Conservation (phyloP, 495 filamentous ascomycete genomes). For the Podospora bellae-mahoneyi region DNA sequence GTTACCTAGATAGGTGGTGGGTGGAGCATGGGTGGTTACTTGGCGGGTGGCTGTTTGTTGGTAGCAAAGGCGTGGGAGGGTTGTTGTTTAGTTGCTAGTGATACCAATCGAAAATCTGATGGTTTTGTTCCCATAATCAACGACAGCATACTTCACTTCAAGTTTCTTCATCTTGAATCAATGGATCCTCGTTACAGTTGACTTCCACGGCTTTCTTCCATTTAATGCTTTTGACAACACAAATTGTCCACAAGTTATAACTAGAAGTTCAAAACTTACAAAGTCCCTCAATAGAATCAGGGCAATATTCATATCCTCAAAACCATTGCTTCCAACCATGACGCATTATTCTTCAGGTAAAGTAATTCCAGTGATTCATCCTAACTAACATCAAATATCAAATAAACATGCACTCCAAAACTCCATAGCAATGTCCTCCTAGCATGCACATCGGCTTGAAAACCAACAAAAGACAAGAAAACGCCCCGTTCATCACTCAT, state of each 20-base stretch:
- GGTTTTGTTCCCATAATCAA: not conserved
- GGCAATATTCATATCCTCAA: too few species aligned
- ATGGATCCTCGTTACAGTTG: too few species aligned
- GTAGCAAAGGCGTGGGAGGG: not conserved
- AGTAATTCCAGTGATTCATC: not conserved
- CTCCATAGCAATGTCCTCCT: not conserved
- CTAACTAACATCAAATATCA: not conserved
- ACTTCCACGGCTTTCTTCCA: too few species aligned
- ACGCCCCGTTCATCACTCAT: conserved; percentile 9
- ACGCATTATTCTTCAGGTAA: too few species aligned
- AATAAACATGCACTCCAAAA: not conserved
- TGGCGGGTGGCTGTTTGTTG: not conserved
- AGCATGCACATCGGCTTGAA: not conserved
- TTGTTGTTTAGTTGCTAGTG: not conserved
- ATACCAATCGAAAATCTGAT: not conserved
- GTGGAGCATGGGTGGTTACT: not conserved
- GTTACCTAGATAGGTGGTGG: not conserved
- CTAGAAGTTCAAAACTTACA: too few species aligned
- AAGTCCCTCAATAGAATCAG: too few species aligned
- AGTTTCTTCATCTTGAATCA: too few species aligned
- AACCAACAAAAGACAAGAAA: not conserved
- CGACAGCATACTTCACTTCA: too few species aligned
- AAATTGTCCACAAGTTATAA: too few species aligned
- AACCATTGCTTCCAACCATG: too few species aligned
- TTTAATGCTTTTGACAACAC: too few species aligned